A percentile compares a stretch with the other conserved stretches of the same genome.
These are phyloP conservation scores for Helianthus annuus DNA, from an alignment of 129 eudicot species.

Conservation along the genomic window DNA sequence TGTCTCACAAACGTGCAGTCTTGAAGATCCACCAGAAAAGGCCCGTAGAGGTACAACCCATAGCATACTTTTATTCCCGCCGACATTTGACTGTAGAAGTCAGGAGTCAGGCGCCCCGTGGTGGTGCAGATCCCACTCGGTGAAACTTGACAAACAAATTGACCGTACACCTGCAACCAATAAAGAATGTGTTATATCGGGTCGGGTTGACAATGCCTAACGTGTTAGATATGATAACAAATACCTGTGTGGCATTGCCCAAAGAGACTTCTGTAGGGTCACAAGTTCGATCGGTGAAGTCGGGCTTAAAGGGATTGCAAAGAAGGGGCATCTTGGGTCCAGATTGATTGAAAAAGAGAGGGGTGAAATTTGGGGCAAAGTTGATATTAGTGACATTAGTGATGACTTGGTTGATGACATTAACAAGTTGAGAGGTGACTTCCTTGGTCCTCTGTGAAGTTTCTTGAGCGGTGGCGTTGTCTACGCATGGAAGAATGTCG, in stretches of 20 bases:
- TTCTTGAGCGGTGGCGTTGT: conserved; percentile 85
- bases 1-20: conserved; percentile 81
- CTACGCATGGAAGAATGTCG: conserved; percentile 92
- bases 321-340: conserved; percentile 79
- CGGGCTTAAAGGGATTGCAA: conserved; percentile 72
- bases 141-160: conserved; percentile 76
- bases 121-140: conserved; percentile 64
- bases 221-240: neutral
- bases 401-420: conserved; percentile 73
- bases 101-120: conserved; percentile 85
- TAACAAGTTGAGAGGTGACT: conserved; percentile 78
- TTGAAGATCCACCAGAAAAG: conserved; percentile 72
- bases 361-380: conserved; percentile 59
- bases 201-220: too few species aligned
- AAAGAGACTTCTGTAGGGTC: conserved; percentile 67
- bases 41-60: conserved; percentile 67
- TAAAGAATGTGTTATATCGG: neutral
- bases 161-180: conserved; percentile 60
- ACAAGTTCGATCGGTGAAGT: conserved; percentile 63
- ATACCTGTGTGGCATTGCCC: conserved; percentile 80
- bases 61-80: conserved; percentile 75
- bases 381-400: conserved; percentile 71
- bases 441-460: conserved; percentile 72
- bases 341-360: conserved; percentile 83
- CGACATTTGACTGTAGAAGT: conserved; percentile 67